phyloP scores from a whole-genome alignment of 805 yeast species.

The Priceomyces carsonii region DNA sequence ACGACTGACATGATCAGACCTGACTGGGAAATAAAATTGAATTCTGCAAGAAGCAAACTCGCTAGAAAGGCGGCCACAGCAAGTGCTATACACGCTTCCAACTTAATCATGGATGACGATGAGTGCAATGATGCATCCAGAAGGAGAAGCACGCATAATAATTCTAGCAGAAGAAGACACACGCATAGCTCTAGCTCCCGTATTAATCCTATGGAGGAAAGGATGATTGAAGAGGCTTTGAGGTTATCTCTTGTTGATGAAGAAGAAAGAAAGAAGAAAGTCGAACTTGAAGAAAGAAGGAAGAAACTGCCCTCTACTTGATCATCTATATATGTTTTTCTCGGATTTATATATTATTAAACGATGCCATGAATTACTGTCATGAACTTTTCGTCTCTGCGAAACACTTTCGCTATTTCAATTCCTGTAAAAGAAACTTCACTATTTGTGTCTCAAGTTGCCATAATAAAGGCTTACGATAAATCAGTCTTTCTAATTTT shows the following conservation, averaged over 20 bases:
- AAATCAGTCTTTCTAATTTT: too few species aligned
- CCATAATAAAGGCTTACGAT: too few species aligned
- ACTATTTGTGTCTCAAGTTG: too few species aligned
- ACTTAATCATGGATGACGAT: slow-evolving; percentile 53
- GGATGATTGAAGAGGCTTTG: slow-evolving; percentile 85
- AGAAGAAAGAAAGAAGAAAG: slow-evolving; percentile 47
- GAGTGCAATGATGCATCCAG: slow-evolving; percentile 7
- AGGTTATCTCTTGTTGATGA: slow-evolving; percentile 72
- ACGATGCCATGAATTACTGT: slow-evolving; percentile 41
- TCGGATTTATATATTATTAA: slow-evolving; percentile 1
- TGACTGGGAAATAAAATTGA: slow-evolving; percentile 82
- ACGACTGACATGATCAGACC: slow-evolving; percentile 86
- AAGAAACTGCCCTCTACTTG: slow-evolving; percentile 1
- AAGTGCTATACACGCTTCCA: slow-evolving; percentile 88
- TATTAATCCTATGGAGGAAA: slow-evolving; percentile 47
- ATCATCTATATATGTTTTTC: background rate
- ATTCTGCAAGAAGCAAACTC: slow-evolving; percentile 69
- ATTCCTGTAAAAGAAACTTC: too few species aligned
- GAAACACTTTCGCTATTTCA: slow-evolving; percentile 97
- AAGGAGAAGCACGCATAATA: slow-evolving; percentile 14
- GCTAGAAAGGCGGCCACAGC: slow-evolving; percentile 94
- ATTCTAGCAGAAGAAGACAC: slow-evolving; percentile 16
- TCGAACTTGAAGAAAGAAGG: slow-evolving; percentile 7
- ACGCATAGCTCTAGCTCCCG: slow-evolving; percentile 10
- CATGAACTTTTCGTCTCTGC: slow-evolving; percentile 99